Percentiles rank a stretch among this genome's conserved stretches.
Conservation (phyloP, 257 asterid genomes). For the Nicotiana otophora region DNA sequence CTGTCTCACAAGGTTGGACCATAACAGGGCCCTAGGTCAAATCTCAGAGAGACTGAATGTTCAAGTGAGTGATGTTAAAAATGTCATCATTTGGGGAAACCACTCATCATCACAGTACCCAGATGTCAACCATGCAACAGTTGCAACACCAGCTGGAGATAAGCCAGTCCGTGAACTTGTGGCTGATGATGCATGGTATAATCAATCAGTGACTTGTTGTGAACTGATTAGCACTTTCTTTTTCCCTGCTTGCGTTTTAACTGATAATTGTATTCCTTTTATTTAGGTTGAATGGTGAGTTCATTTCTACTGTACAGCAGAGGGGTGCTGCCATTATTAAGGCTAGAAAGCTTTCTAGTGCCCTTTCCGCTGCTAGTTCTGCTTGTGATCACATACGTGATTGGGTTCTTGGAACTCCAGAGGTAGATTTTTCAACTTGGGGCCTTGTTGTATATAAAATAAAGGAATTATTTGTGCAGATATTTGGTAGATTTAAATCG, state of each 20-base stretch:
- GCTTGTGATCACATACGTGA: conserved; percentile 97
- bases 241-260: neutral
- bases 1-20: conserved; percentile 93
- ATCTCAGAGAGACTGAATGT: conserved; percentile 72
- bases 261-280: neutral
- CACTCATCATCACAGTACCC: conserved; percentile 96
- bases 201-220: neutral
- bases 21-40: conserved; percentile 97
- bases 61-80: conserved; percentile 82
- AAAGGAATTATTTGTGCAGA: neutral
- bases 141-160: conserved; percentile 64
- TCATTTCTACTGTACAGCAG: conserved; percentile 79
- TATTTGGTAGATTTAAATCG: neutral
- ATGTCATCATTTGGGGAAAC: conserved; percentile 93
- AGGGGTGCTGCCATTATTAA: conserved; percentile 98
- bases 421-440: conserved; percentile 33
- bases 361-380: conserved; percentile 96
- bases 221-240: neutral
- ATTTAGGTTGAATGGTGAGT: conserved; percentile 73
- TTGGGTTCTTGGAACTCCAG: conserved; percentile 97
- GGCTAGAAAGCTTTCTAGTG: conserved; percentile 91
- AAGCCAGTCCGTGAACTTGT: conserved; percentile 78
- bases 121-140: conserved; percentile 86
- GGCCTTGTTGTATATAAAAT: neutral
- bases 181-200: conserved; percentile 71